Base-by-base conservation (phyloP, 176 grass and related monocot genomes). In the Avena insularis region DNA sequence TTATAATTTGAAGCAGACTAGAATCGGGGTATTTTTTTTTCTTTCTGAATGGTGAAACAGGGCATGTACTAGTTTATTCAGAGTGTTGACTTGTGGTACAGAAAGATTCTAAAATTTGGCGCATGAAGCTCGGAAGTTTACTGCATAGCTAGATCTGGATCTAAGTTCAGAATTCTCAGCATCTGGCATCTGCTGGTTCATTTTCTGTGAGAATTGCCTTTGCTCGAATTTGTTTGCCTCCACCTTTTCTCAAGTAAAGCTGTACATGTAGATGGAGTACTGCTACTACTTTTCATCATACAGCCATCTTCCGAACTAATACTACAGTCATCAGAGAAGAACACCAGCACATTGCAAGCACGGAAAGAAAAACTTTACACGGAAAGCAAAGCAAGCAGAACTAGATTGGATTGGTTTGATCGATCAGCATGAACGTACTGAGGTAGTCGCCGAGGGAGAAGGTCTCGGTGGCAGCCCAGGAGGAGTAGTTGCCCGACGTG, bases 401-500 rank as follows among this genome's bases (percentile, higher is more conserved):
- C 6, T 23, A 21, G 70, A 25, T 36, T 53, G 29, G 12, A 53
- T 9, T 75, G 12, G 46, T 3, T 9, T 1, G 55, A 49, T 53
- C 29, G 17, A 49, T 53, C 29, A 17, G 64, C 1, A 6, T 1
- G 27, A 47, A 55, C 83, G 0, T 93, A 98, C 96, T 91, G 78
- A 98, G 91, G 89, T 65, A 98, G 74, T 98, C 91, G 62, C 95
- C 90, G 49, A 94, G 90, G 89, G 73, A 92, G 91, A 98, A 98
- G 2, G 79, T 82, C 71, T 93, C 86, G 79, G 66, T 65, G 88
- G 84, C 69, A 40, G 91, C 93, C 96, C 96, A 98, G 8, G 55
- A 51, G 40, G 93, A 93, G 90, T 95, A 98, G 84, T 95, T 92
- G 11, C 83, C 75, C 5, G 91, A 90, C 23, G 91, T 62, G 61